Base-by-base conservation (phyloP, 108 stramenopile species). In the Hondaea fermentalgiana region DNA sequence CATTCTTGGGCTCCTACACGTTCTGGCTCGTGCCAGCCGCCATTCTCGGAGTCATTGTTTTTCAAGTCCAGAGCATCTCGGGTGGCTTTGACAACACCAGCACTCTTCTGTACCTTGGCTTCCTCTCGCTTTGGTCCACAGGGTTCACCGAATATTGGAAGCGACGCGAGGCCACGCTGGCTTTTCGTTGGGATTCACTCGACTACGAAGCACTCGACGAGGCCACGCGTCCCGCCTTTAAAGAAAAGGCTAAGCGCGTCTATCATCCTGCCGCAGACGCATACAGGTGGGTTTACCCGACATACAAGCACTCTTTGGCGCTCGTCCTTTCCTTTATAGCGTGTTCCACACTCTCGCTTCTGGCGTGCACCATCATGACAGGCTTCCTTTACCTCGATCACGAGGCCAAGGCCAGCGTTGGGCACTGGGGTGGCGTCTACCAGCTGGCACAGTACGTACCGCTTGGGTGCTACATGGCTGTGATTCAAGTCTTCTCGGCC, bases 1-100 rank as follows among this genome's bases (percentile, higher is more conserved):
- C 98, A 14, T 99, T 97, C 96, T 87, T 98, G 58, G 96, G 97
- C 76, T 98, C 97, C 89, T 95, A 94, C 90, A 96, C 97, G 45
- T 90, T 91, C 21, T 96, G 97, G 88, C 92, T 98, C 49, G 29
- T 96, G 1, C 91, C 94, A 44, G 92, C 96, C 47, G 92, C 95
- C 57, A 58, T 96, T 0, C 49, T 95, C 51, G 97, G 97, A 1
- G 44, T 94, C 23, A 92, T 95, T 17, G 92, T 97, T 3, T 95
- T 96, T 60, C 64, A 95, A 5, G 93, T 89, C 47, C 95, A 97
- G 76, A 17, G 95, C 14, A 49, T 43, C 49, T 21, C 49, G 23
- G 23, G n/a, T 12, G 76, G 76, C n/a, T 53, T 83, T 83, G 49
- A 53, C 76, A 83, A 47, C 45, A 21, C 51, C 19, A 53, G 51